Base-by-base conservation (phyloP, 805 yeast genomes). In the Lachancea mirantina region DNA sequence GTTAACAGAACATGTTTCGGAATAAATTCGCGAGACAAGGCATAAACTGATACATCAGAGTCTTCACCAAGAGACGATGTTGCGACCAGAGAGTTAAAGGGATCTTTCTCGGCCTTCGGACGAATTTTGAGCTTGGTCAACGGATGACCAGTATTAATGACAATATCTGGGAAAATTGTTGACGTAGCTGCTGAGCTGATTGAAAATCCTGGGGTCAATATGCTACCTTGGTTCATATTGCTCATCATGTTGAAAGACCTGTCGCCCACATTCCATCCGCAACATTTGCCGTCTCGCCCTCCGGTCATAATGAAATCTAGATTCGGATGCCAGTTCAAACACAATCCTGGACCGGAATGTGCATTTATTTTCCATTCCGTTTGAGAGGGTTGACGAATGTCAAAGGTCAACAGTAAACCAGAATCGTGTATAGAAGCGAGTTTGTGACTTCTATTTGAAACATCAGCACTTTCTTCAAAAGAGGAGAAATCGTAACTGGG, bases 291-390 rank as follows among this genome's bases (percentile, higher is more conserved):
- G 57, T 92, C 98, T 47, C 96, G 68, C 6, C 98, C 98, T 10
- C 96, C 96, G 14, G 95, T 84, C 4, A 79, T 78, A 14, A 92
- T 71, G 47, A 78, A 83, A 41, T 88, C 95, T 22, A 68, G 54
- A 23, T 76, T 78, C 0, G 94, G 94, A 50, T 88, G 95, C 78
- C 95, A 87, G 47, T 84, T 87, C 4, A 92, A 57, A 4, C 94
- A 74, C 11, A 88, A 62, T 0, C 95, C 97, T 2, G 95, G 94
- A 0, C 95, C 95, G 2, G 85, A 73, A 52, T 89, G 97, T 3
- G 95, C 94, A 47, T 80, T 83, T 52, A 92, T 69, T 38, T 78
- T 76, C 32, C 78, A 65, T 46, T 89, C 96, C 30, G 65, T 65
- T 30, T 62, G 64, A 8, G 57, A 46, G 4, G 89, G 78, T 22